phyloP scores from a whole-genome alignment of 177 flowering plant genomes.

The Vitis hybrid region DNA sequence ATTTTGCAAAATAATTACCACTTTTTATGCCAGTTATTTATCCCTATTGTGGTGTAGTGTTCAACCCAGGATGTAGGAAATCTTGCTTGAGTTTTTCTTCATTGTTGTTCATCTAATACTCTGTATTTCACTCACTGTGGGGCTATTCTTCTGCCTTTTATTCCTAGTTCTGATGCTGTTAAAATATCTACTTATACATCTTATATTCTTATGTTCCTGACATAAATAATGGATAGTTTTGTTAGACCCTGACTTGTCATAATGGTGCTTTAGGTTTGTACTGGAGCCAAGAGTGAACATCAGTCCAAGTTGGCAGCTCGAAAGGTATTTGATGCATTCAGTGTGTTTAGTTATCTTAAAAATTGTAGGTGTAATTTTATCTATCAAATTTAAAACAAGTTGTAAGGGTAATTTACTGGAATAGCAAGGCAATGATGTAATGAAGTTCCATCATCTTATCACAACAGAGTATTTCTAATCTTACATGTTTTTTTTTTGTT shows the following conservation, averaged over 20 bases:
- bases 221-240: neutral
- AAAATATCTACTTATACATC: neutral
- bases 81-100: no score
- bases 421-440: neutral
- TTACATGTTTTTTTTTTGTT: slow-evolving; percentile 1
- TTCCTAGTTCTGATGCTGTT: neutral
- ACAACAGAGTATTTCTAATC: neutral
- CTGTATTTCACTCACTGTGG: no score
- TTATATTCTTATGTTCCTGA: neutral
- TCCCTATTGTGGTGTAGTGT: no score
- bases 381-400: neutral
- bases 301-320: slow-evolving; percentile 81
- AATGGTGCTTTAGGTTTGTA: slow-evolving; percentile 63
- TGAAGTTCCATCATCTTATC: neutral
- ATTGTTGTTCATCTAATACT: no score
- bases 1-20: no score
- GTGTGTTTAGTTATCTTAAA: neutral
- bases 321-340: slow-evolving; percentile 45
- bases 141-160: no score
- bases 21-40: no score
- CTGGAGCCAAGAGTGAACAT: slow-evolving; percentile 91
- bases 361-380: neutral
- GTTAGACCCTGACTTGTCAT: slow-evolving; percentile 4
- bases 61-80: no score
- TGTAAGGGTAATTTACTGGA: neutral